Evolutionary conservation across 2,329 filamentous ascomycete species (phyloP), one percentile per base, ranked within the genome.

Genomic region (Aspergillus eucalypticola): DNA sequence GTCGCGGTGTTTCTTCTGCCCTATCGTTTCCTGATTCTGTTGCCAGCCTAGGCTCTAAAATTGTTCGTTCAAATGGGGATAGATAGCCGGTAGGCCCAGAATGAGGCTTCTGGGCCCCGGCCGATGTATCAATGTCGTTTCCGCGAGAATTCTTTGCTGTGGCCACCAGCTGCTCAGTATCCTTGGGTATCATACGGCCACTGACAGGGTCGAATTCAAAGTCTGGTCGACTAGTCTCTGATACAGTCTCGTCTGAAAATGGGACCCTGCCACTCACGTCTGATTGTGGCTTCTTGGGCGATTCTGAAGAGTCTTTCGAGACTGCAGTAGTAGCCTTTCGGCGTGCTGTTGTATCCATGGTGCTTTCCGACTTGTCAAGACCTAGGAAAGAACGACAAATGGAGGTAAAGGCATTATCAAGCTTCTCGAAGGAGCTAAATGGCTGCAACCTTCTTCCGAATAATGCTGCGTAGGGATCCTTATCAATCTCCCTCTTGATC

Each of bases 181-280:
- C 49, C 52, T 63, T 64, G 2, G 68, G 73, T 7, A 74, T 67
- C 73, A 79, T 80, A 21, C 76, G 72, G 32, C 76, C 75, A 58
- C 71, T 76, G 35, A 80, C 75, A 8, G 78, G 78, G 42, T 80
- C 78, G 61, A 78, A 79, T 53, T 73, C 68, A 59, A 73, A 56
- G n/a, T 41, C 29, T 27, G 55, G 23, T 17, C 38, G 48, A 50
- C 52, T 17, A 3, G 21, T 39, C 10, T 52, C 27, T n/a, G 56
- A 56, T 2, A 57, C 42, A 7, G 8, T 10, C 15, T 10, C 39
- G 15, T n/a, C 10, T 21, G 44, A 21, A 38, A 13, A 29, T 42
- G 21, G 15, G 17, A 29, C 54, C 21, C n/a, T 35, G 6, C 25
- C 39, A n/a, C 39, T 48, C n/a, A 60, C 50, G 27, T 60, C 59